Conservation (phyloP, 495 filamentous ascomycete species). For the Xylaria grammica region DNA sequence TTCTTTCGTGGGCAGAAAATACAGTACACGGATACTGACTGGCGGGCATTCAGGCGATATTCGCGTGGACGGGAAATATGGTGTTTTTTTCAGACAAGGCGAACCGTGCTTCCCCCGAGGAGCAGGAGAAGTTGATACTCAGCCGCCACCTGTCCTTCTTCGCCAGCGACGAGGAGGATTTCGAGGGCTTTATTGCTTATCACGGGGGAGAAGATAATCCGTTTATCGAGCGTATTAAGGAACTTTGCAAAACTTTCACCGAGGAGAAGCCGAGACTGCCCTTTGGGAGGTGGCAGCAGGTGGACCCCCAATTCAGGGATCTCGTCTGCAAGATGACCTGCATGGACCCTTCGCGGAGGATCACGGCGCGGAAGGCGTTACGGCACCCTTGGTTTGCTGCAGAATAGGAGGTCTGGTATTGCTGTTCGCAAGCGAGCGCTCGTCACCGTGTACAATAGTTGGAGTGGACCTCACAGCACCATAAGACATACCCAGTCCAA, state of each 20-base stretch:
- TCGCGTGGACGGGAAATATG: constrained; percentile 15
- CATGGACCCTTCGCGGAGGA: constrained; percentile 27
- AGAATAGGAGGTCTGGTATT: background rate
- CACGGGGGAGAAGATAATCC: constrained; percentile 25
- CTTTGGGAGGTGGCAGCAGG: constrained; percentile 12
- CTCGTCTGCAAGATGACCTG: constrained; percentile 28
- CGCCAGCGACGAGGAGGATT: constrained; percentile 14
- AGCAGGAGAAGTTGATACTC: constrained; percentile 12
- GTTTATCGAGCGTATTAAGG: constrained; percentile 17
- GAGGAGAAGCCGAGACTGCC: constrained; percentile 17
- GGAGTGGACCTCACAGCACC: constrained; percentile 5
- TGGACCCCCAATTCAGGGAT: constrained; percentile 24
- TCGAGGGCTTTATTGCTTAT: constrained; percentile 20
- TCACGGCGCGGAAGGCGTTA: constrained; percentile 26
- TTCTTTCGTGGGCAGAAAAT: constrained; percentile 16
- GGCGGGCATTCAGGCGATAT: constrained; percentile 14
- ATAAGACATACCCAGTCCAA: constrained; percentile 1
- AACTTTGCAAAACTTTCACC: constrained; percentile 16
- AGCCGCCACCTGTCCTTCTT: constrained; percentile 17
- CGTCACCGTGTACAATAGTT: constrained; percentile 7
- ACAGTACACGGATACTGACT: constrained; percentile 2
- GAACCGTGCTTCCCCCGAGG: constrained; percentile 15
- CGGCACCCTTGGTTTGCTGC: constrained; percentile 27
- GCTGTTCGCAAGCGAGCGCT: constrained; percentile 9
- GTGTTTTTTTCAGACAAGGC: constrained; percentile 14